phyloP scores from a whole-genome alignment of 768 basidiomycete genomes.

The Zangia roseola region DNA sequence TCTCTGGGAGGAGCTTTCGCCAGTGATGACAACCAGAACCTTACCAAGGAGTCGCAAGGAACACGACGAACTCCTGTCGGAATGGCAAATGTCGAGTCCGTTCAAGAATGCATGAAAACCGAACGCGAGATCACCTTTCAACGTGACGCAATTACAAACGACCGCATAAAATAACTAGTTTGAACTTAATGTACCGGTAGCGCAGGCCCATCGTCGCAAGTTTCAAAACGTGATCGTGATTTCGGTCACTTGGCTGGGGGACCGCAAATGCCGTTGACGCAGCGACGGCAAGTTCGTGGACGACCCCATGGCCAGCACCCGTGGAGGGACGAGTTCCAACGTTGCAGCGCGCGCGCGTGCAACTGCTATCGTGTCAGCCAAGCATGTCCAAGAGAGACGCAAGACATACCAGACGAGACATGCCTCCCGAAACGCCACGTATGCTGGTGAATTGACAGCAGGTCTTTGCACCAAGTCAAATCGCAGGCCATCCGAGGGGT shows the following conservation, averaged over 20 bases:
- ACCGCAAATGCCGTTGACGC: not conserved
- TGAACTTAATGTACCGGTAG: too few species aligned
- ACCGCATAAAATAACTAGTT: too few species aligned
- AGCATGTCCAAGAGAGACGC: not conserved
- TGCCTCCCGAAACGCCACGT: not conserved
- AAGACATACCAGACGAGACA: not conserved
- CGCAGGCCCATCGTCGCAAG: too few species aligned
- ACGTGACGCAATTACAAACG: too few species aligned
- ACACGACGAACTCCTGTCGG: too few species aligned
- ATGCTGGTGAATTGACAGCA: not conserved
- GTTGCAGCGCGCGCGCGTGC: not conserved
- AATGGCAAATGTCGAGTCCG: too few species aligned
- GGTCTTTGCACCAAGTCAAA: not conserved
- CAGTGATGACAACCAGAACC: too few species aligned
- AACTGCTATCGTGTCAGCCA: not conserved
- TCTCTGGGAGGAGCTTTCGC: too few species aligned
- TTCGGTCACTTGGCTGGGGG: constrained; percentile 14
- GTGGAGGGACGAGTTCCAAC: not conserved
- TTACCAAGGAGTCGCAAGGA: too few species aligned
- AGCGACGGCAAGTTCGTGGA: not conserved
- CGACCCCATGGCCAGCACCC: not conserved
- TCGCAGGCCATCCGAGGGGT: too few species aligned
- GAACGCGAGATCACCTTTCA: too few species aligned
- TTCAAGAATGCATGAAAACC: too few species aligned
- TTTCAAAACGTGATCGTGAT: constrained; percentile 10